phyloP scores from a whole-genome alignment of 2,329 filamentous ascomycete genomes.

The Rhynchosporium agropyri region DNA sequence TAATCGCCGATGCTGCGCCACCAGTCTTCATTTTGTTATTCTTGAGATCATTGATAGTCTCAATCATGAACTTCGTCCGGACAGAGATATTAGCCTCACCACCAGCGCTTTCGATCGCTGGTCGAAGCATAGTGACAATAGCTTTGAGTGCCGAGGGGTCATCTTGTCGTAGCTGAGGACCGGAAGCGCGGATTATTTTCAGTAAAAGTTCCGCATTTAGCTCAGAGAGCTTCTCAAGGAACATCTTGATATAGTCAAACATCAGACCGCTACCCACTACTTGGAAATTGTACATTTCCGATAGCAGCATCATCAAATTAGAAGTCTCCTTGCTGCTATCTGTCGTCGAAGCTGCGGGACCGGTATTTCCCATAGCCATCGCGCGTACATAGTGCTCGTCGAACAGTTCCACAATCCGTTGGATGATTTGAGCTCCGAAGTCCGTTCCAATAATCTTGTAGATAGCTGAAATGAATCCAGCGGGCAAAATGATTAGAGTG shows the following conservation, averaged over 20 bases:
- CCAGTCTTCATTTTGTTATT: slow-evolving; percentile 87
- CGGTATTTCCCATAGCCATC: slow-evolving; percentile 44
- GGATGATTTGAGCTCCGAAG: slow-evolving; percentile 84
- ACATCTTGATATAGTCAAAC: slow-evolving; percentile 86
- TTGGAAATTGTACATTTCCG: slow-evolving; percentile 91
- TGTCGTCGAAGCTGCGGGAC: slow-evolving; percentile 31
- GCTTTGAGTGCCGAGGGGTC: slow-evolving; percentile 88
- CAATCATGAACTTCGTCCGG: slow-evolving; percentile 95
- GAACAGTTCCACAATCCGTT: slow-evolving; percentile 76
- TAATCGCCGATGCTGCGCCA: slow-evolving; percentile 68
- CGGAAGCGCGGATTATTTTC: slow-evolving; percentile 79
- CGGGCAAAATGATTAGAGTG: slow-evolving; percentile 87
- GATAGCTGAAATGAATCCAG: slow-evolving; percentile 84
- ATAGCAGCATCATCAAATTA: slow-evolving; percentile 81
- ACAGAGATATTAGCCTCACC: slow-evolving; percentile 76
- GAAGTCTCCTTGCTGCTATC: slow-evolving; percentile 61
- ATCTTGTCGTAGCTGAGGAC: slow-evolving; percentile 82
- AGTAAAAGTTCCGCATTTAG: slow-evolving; percentile 86
- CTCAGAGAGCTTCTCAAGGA: slow-evolving; percentile 76
- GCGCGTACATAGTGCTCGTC: slow-evolving; percentile 60
- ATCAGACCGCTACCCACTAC: slow-evolving; percentile 80
- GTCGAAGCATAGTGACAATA: slow-evolving; percentile 78
- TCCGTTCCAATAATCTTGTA: slow-evolving; percentile 88
- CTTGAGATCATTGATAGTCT: slow-evolving; percentile 91
- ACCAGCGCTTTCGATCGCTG: slow-evolving; percentile 67